Conservation (phyloP, 345 rosid genomes). For the Linum lewisii region DNA sequence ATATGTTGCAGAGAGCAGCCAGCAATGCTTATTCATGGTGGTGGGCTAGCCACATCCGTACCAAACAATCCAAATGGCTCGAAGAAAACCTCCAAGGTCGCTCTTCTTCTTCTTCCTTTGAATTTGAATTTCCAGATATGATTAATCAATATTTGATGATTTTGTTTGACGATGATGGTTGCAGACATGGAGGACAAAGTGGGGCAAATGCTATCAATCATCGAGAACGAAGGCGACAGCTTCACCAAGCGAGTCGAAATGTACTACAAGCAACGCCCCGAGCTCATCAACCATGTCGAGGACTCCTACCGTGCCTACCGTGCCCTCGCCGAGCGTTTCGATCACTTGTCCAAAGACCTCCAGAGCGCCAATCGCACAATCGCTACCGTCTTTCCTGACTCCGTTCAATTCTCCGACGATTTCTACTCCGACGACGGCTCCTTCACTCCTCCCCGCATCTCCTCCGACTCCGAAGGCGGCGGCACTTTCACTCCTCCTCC, state of each 20-base stretch:
- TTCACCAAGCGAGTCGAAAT: conserved; percentile 68
- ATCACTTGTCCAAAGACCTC: conserved; percentile 57
- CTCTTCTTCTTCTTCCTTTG: background rate
- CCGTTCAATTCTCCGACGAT: conserved; percentile 42
- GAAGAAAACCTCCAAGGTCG: conserved; percentile 66
- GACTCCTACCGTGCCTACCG: conserved; percentile 57
- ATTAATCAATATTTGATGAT: background rate
- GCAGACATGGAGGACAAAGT: conserved; percentile 77
- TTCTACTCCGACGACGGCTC: conserved; percentile 21
- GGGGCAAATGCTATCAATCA: conserved; percentile 37
- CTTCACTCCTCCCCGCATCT: no score
- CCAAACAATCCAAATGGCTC: conserved; percentile 85
- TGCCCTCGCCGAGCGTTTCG: conserved; percentile 67
- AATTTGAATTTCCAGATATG: background rate
- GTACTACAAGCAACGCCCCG: conserved; percentile 69
- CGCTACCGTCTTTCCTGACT: conserved; percentile 65
- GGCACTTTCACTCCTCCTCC: conserved; percentile 3
- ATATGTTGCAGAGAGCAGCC: conserved; percentile 71
- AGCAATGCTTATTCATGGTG: conserved; percentile 83
- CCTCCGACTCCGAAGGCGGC: no score
- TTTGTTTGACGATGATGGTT: background rate
- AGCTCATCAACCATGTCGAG: conserved; percentile 53
- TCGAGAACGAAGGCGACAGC: conserved; percentile 65
- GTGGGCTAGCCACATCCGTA: conserved; percentile 89
- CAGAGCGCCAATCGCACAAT: conserved; percentile 75